phyloP scores from a whole-genome alignment of 306 rosid genomes.

The Astragalus glycyphyllos region DNA sequence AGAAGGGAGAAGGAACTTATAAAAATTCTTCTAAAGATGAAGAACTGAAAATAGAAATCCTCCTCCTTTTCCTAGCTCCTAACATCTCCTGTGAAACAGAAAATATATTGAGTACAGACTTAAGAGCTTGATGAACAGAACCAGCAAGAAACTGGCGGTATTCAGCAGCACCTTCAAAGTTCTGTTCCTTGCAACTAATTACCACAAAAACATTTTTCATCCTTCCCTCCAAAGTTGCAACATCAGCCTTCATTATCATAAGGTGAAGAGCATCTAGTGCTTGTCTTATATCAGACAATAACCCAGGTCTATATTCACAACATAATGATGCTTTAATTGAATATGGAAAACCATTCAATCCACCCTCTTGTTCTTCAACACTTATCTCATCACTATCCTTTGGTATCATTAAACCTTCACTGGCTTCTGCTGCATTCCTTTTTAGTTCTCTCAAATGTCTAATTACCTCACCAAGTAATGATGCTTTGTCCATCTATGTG shows the following conservation, averaged over 20 bases:
- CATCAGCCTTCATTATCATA: slow-evolving; percentile 62
- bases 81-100: slow-evolving; percentile 59
- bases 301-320: slow-evolving; percentile 72
- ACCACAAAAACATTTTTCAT: slow-evolving; percentile 75
- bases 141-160: slow-evolving; percentile 55
- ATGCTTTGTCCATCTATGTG: slow-evolving; percentile 86
- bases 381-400: slow-evolving; percentile 70
- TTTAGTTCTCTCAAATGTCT: slow-evolving; percentile 65
- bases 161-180: slow-evolving; percentile 48
- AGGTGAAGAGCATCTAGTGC: slow-evolving; percentile 66
- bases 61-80: slow-evolving; percentile 54
- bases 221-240: slow-evolving; percentile 64
- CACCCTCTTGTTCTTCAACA: slow-evolving; percentile 66
- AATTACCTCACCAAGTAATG: slow-evolving; percentile 70
- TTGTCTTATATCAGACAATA: slow-evolving; percentile 65
- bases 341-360: slow-evolving; percentile 53
- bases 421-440: slow-evolving; percentile 58
- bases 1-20: slow-evolving; percentile 27
- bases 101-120: slow-evolving; percentile 62
- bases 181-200: slow-evolving; percentile 54
- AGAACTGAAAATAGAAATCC: slow-evolving; percentile 58
- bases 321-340: slow-evolving; percentile 67
- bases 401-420: slow-evolving; percentile 63
- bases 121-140: slow-evolving; percentile 65
- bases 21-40: slow-evolving; percentile 53